Base-by-base conservation (phyloP, 345 rosid species). In the Populus deltoides region DNA sequence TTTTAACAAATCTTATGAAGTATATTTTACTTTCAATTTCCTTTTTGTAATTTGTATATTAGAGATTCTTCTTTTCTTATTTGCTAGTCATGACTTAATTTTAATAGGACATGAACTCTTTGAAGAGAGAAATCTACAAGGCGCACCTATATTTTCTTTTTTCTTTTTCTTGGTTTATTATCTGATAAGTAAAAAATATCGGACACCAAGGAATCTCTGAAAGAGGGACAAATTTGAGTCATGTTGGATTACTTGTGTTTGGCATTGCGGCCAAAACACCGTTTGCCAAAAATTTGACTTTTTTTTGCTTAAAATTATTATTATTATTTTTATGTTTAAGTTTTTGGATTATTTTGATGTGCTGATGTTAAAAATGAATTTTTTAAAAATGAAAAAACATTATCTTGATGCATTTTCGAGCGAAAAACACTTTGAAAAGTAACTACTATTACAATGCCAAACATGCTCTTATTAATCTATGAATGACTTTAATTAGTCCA, bases 1-100 rank as follows among this genome's bases (percentile, higher is more conserved):
- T 95, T 88, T 86, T 95, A 80, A 85, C 97, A 74, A 95, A 93
- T 77, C 77, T 96, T 66, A 93, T 96, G 98, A 93, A 96, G 99
- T 97, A 92, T 82, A 86, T 68, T 65, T 72, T 76, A 63, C 47
- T 24, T 55, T 20, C 66, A 36, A 38, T 0, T 39, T 33, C 17
- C 24, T 76, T 13, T 75, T 71, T 65, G n/a, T 49, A 31, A 68
- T 71, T 63, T 72, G 31, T 72, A 7, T 24, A 25, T 57, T 45
- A 11, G 49, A 65, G 29, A 8, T 55, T 29, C 31, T 2, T n/a
- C 20, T 77, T 51, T 16, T 45, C 27, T 45, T 51, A 13, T 66
- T 39, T 31, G 68, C 39, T 20, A 8, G 5, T 67, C 72, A 65
- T 75, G 63, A 31, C 66, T 33, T 66, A 8, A 22, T 47, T 43